These are phyloP conservation scores for Trichosporon sp. DNA, from an alignment of 1,284 basidiomycete genomes.

Conservation along the genomic window DNA sequence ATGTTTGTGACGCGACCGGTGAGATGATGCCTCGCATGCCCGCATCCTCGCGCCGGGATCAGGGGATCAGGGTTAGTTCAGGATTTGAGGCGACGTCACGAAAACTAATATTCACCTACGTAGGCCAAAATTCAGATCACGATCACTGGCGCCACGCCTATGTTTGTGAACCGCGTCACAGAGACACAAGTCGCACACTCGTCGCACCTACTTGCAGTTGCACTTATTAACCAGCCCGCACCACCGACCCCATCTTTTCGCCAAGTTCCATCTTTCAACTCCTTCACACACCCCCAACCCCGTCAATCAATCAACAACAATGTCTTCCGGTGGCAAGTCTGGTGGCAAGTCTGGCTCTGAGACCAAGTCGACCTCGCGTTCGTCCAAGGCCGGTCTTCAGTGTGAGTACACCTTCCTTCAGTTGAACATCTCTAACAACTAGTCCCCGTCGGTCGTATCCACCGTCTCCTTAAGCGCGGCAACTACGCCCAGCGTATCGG, in stretches of 20 bases:
- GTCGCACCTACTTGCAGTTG: background rate
- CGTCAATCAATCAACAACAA: constrained; percentile 55
- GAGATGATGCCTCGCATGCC: background rate
- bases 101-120: too few species aligned
- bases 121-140: background rate
- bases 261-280: constrained; percentile 26
- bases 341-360: constrained; percentile 60
- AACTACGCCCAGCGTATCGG: constrained; percentile 77
- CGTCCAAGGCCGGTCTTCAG: constrained; percentile 80
- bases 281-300: constrained; percentile 44
- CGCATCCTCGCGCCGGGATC: background rate
- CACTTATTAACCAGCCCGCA: background rate
- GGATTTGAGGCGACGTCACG: too few species aligned
- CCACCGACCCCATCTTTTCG: background rate
- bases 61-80: background rate
- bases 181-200: background rate
- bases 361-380: constrained; percentile 68
- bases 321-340: constrained; percentile 61
- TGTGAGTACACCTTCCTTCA: constrained; percentile 41
- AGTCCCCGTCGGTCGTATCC: constrained; percentile 83
- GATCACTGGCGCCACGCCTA: background rate
- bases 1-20: constrained; percentile 4
- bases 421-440: constrained; percentile 48
- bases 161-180: background rate
- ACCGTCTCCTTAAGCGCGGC: constrained; percentile 79